These are phyloP conservation scores for Monosporascus cannonballus DNA, from an alignment of 2,329 filamentous ascomycete genomes.

Conservation along the genomic window DNA sequence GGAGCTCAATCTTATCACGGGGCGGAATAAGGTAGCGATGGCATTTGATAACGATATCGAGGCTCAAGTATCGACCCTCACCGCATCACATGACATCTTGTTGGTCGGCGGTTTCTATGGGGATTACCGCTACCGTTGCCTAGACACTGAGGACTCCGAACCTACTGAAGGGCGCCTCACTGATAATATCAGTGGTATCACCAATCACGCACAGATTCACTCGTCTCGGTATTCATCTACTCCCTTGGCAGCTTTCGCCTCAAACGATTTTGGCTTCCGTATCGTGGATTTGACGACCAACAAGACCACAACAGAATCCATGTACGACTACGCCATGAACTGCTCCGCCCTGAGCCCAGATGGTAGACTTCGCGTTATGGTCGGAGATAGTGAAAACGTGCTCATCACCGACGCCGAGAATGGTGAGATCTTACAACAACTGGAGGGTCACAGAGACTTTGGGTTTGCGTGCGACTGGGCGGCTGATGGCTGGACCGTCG, in stretches of 20 bases:
- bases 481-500: slow-evolving; percentile 68
- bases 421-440: slow-evolving; percentile 48
- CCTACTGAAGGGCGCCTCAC: slow-evolving; percentile 43
- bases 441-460: slow-evolving; percentile 62
- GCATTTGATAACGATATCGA: slow-evolving; percentile 33
- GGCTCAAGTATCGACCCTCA: slow-evolving; percentile 43
- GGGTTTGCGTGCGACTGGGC: slow-evolving; percentile 78
- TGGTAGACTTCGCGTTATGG: slow-evolving; percentile 63
- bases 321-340: slow-evolving; percentile 61
- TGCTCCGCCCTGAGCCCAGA: slow-evolving; percentile 69
- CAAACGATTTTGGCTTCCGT: slow-evolving; percentile 55
- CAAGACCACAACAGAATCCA: slow-evolving; percentile 45
- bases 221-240: slow-evolving; percentile 42
- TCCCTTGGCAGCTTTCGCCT: slow-evolving; percentile 54
- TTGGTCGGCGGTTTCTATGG: slow-evolving; percentile 55
- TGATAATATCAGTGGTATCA: slow-evolving; percentile 47
- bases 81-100: slow-evolving; percentile 47
- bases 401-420: slow-evolving; percentile 65
- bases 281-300: slow-evolving; percentile 54
- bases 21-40: slow-evolving; percentile 38
- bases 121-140: slow-evolving; percentile 43
- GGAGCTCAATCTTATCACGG: slow-evolving; percentile 45
- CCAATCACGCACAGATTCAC: slow-evolving; percentile 59
- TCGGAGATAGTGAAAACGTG: slow-evolving; percentile 62
- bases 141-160: slow-evolving; percentile 33